Evolutionary conservation across 2,329 filamentous ascomycete species (phyloP), one percentile per base, ranked within the genome.

Genomic region (Metarhizium rileyi): DNA sequence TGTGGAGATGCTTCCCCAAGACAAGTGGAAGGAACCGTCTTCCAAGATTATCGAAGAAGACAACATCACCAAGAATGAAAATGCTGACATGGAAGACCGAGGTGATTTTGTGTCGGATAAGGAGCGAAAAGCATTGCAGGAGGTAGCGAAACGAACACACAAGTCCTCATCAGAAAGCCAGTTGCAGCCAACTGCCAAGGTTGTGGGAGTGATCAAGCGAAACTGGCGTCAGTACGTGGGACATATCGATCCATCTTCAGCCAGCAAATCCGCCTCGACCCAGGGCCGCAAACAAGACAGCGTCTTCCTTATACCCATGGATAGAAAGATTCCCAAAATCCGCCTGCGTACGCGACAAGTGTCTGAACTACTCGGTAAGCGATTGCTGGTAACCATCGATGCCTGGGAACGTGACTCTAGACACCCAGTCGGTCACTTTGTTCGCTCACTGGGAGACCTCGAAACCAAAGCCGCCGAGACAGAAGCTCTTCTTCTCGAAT

Each of bases 141-240:
- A 97, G 55, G 89, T 95, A 64, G 93, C 91, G 27, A 93, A 85
- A 70, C 85, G 83, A 62, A 86, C 84, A 1, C 91, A 97, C 59
- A 85, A 82, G 47, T 84, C 85, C 61, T 81, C 74, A 48, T 77
- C 78, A 1, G 90, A 96, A 66, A 84, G 84, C 42, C 81, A 82
- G 46, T 81, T 88, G 3, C 90, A 96, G 59, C 93, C 93, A 6
- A 97, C 93, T 6, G 93, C 91, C 25, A 87, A 80, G 63, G 87
- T 98, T 12, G 89, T 97, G 6, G 93, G 93, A 44, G 77, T 97
- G 23, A 81, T 95, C 63, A 96, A 95, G 70, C 82, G 93, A 47
- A 97, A 97, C 66, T 98, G 93, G 93, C 80, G 93, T 53, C 94
- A 97, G 67, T 97, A 96, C 59, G 93, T 98, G 53, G 93, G 93